A percentile compares a stretch with the other conserved stretches of the same genome.
These are phyloP conservation scores for Phytopythium aichiense DNA, from an alignment of 352 stramenopile species.

Conservation along the genomic window DNA sequence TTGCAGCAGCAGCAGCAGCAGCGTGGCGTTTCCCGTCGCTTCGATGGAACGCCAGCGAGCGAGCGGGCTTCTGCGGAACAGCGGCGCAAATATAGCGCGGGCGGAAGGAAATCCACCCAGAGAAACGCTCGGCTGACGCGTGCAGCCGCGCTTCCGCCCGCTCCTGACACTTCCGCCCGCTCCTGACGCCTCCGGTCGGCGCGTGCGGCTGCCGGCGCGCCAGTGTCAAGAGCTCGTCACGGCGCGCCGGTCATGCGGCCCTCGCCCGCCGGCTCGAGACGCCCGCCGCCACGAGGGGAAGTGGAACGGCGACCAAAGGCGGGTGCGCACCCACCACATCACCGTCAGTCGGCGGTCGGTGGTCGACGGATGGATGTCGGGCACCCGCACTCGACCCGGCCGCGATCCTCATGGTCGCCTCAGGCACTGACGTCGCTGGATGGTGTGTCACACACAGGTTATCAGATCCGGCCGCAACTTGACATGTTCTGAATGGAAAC, in stretches of 20 bases:
- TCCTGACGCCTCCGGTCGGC: not conserved
- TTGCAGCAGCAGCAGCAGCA: not conserved
- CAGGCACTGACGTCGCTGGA: too few relatives aligned
- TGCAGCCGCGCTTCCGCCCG: not conserved
- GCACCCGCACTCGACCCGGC: too few relatives aligned
- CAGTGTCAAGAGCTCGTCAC: not conserved
- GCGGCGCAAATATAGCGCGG: not conserved
- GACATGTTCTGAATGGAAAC: too few relatives aligned
- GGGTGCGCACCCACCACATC: not conserved
- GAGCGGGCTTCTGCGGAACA: not conserved
- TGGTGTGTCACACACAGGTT: too few relatives aligned
- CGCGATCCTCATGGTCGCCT: too few relatives aligned
- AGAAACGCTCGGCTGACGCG: not conserved
- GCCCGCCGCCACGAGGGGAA: not conserved
- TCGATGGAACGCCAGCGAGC: not conserved
- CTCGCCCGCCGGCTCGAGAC: not conserved
- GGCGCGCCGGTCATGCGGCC: not conserved
- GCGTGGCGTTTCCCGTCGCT: not conserved
- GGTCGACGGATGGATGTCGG: too few relatives aligned
- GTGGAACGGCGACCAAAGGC: not conserved
- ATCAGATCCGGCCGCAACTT: too few relatives aligned
- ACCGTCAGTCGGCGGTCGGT: too few relatives aligned
- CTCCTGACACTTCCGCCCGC: not conserved
- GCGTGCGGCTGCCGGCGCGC: not conserved
- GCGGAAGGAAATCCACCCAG: not conserved